These are phyloP conservation scores for Esteya vermicola DNA, from an alignment of 2,329 filamentous ascomycete species.

Conservation along the genomic window DNA sequence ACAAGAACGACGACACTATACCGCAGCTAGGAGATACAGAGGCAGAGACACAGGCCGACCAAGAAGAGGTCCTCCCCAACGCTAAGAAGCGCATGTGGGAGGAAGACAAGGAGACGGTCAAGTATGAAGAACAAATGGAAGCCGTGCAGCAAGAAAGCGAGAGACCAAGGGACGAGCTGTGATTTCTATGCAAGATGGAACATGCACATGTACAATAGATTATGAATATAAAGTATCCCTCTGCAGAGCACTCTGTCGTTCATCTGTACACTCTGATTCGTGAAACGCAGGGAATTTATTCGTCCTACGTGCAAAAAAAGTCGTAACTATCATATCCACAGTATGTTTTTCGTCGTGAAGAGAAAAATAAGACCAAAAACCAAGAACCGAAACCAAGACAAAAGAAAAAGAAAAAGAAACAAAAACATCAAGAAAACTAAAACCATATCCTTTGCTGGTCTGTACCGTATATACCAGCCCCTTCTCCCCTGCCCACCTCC, in stretches of 20 bases:
- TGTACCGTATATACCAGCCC: background rate
- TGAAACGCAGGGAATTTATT: too few relatives aligned
- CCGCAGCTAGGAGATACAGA: constrained; percentile 8
- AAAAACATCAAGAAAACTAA: too few relatives aligned
- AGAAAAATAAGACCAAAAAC: too few relatives aligned
- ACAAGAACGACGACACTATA: background rate
- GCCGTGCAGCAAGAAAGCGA: background rate
- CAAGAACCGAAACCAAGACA: too few relatives aligned
- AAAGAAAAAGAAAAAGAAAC: background rate
- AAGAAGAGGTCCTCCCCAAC: constrained; percentile 13
- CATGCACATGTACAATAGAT: background rate
- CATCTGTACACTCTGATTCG: too few relatives aligned
- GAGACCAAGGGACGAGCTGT: constrained; percentile 16
- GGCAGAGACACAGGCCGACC: constrained; percentile 10
- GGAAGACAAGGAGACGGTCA: constrained; percentile 18
- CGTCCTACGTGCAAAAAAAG: too few relatives aligned
- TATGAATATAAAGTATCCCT: too few relatives aligned
- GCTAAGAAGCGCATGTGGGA: constrained; percentile 50
- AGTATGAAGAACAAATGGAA: constrained; percentile 6
- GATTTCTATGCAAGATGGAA: background rate
- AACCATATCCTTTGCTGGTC: background rate
- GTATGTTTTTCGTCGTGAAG: too few relatives aligned
- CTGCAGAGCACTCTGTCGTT: too few relatives aligned
- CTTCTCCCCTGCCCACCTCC: too few relatives aligned
- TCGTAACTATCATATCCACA: too few relatives aligned